These are phyloP conservation scores for Amanita exitialis DNA, from an alignment of 768 basidiomycete genomes.

Conservation along the genomic window DNA sequence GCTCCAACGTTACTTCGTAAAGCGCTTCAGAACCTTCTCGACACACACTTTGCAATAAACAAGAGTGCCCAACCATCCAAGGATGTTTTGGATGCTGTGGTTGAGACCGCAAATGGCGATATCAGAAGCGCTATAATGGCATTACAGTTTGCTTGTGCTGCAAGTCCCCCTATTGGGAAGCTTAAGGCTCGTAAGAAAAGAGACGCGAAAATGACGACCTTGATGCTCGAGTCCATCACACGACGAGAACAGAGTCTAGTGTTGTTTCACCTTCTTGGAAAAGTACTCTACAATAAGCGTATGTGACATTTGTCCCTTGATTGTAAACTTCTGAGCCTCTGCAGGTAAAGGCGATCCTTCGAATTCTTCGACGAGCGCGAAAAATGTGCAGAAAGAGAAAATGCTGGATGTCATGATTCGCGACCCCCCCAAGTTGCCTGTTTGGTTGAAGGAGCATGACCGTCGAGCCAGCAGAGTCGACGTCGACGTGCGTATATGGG, in stretches of 20 bases:
- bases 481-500: constrained; percentile 44
- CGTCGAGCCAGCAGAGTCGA: constrained; percentile 67
- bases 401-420: constrained; percentile 43
- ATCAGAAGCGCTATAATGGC: constrained; percentile 91
- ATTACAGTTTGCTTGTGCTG: constrained; percentile 72
- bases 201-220: constrained; percentile 15
- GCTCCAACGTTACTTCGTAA: constrained; percentile 78
- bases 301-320: constrained; percentile 13
- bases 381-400: constrained; percentile 53
- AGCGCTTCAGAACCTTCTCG: constrained; percentile 56
- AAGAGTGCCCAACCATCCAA: constrained; percentile 35
- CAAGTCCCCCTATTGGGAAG: constrained; percentile 14
- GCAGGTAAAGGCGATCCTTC: constrained; percentile 71
- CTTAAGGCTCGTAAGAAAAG: constrained; percentile 23
- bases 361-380: constrained; percentile 41
- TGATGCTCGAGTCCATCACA: constrained; percentile 61
- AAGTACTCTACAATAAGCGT: constrained; percentile 95
- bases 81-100: constrained; percentile 64
- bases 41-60: constrained; percentile 32
- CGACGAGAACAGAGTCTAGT: constrained; percentile 78
- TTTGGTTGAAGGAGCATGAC: constrained; percentile 47
- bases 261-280: constrained; percentile 89
- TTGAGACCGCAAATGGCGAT: constrained; percentile 80
- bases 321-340: neutral
- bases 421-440: constrained; percentile 48